Conservation (phyloP, 257 asterid genomes). For the Solanum pennellii region DNA sequence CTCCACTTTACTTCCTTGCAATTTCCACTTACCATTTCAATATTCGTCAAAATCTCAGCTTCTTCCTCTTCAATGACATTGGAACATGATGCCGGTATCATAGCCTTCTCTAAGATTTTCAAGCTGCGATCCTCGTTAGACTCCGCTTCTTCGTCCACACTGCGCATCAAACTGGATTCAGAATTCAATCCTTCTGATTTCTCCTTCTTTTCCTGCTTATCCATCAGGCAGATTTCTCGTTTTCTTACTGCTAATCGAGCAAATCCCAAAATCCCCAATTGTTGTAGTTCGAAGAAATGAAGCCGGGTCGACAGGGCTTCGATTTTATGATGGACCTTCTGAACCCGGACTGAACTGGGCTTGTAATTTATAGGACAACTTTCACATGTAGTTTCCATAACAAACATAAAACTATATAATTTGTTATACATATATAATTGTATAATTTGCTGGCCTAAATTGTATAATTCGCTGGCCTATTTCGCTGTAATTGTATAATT, state of each 20-base stretch:
- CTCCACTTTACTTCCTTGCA: conserved; percentile 15
- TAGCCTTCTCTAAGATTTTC: conserved; percentile 51
- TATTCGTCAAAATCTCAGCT: conserved; percentile 1
- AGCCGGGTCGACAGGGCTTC: not conserved
- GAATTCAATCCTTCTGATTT: not conserved
- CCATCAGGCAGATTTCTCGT: not conserved
- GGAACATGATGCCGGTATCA: conserved; percentile 14
- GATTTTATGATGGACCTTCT: not conserved
- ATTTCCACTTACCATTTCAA: conserved; percentile 15
- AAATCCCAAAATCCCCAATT: not conserved
- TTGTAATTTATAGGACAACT: too few relatives aligned
- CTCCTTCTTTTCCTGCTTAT: not conserved
- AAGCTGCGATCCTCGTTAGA: conserved; percentile 75
- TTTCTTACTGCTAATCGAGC: not conserved
- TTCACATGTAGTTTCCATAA: rapidly evolving
- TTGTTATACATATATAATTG: too few relatives aligned
- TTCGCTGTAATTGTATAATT: too few relatives aligned
- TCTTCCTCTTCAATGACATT: conserved; percentile 1
- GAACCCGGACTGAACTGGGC: not conserved
- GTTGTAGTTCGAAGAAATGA: not conserved
- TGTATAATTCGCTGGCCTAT: too few relatives aligned
- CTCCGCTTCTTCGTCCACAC: conserved; percentile 35
- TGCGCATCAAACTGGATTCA: not conserved
- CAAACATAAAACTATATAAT: too few relatives aligned
- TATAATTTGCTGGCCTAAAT: too few relatives aligned